Evolutionary conservation across 257 asterid genomes (phyloP).

Genomic region (Cruciata laevipes): DNA sequence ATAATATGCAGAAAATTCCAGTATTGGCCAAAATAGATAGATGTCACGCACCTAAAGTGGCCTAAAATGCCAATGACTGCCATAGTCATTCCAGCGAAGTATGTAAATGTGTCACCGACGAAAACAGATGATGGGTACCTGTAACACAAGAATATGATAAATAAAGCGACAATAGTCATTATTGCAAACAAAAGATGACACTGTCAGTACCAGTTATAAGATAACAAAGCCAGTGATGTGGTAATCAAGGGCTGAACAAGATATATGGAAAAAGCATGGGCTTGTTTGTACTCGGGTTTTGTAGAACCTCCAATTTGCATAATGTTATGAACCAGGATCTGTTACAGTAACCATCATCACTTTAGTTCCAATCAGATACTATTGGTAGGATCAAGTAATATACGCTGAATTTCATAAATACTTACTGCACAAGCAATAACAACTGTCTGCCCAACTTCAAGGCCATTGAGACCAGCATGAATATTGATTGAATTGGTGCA

Average conservation of each 20-base stretch:
- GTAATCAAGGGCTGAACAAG: slow-evolving; percentile 88
- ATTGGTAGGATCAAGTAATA: neutral
- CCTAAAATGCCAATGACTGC: slow-evolving; percentile 90
- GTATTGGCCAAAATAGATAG: neutral
- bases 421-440: slow-evolving; percentile 91
- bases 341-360: slow-evolving; percentile 16
- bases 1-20: neutral
- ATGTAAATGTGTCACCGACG: slow-evolving; percentile 79
- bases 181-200: slow-evolving; percentile 13
- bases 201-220: slow-evolving; percentile 71
- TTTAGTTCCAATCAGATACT: neutral
- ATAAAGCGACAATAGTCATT: neutral
- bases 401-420: neutral
- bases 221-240: slow-evolving; percentile 83
- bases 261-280: slow-evolving; percentile 88
- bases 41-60: slow-evolving; percentile 54
- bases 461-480: slow-evolving; percentile 94
- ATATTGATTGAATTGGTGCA: slow-evolving; percentile 94
- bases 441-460: slow-evolving; percentile 95
- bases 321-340: slow-evolving; percentile 78
- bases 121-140: slow-evolving; percentile 92
- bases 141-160: slow-evolving; percentile 12
- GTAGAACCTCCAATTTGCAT: slow-evolving; percentile 77
- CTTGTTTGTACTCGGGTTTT: slow-evolving; percentile 77
- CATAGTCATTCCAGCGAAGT: slow-evolving; percentile 93